Base-by-base conservation (phyloP, 2,329 filamentous ascomycete species). In the Epichloe elymi region DNA sequence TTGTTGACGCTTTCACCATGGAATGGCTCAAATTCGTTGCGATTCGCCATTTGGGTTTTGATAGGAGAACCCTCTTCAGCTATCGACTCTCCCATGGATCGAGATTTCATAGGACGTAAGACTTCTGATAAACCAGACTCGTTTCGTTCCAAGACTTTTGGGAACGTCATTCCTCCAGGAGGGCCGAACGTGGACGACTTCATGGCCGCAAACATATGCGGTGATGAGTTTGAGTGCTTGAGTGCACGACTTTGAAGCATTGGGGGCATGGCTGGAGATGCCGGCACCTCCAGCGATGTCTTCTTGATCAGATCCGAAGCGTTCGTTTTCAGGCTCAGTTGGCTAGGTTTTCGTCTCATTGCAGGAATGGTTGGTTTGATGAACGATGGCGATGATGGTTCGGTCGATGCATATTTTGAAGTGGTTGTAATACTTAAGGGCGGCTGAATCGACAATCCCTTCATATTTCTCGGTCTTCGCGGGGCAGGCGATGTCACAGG, bases 361-460 rank as follows among this genome's bases (percentile, higher is more conserved):
- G 74, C 73, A 3, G 85, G 84, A 43, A 86, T 86, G 43, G 76
- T 78, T 8, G 87, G 87, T 65, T 89, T 89, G 60, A 90, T 88
- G 62, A 93, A 93, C 2, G 80, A 80, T 4, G 85, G 85, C 2
- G 85, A 87, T 2, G 80, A 74, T 6, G 86, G 84, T 40, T 86
- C 85, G 0, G 82, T 80, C 11, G 75, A 70, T 50, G 79, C 67
- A 1, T 72, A 69, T 10, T 73, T 67, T 57, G 76, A 64, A 60
- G 74, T 69, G 8, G 73, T 67, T 38, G 69, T 68, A 46, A 67
- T 62, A 11, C 67, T 67, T 46, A 76, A 72, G 0, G 72, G 83
- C 49, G 75, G 81, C 60, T 90, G 86, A 44, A 93, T 86, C 2
- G 85, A 89, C 4, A 93, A 74, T 39, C 86, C 86, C 68, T 93